phyloP scores from a whole-genome alignment of 2,329 filamentous ascomycete species.

The Dendrostoma leiphaemia region DNA sequence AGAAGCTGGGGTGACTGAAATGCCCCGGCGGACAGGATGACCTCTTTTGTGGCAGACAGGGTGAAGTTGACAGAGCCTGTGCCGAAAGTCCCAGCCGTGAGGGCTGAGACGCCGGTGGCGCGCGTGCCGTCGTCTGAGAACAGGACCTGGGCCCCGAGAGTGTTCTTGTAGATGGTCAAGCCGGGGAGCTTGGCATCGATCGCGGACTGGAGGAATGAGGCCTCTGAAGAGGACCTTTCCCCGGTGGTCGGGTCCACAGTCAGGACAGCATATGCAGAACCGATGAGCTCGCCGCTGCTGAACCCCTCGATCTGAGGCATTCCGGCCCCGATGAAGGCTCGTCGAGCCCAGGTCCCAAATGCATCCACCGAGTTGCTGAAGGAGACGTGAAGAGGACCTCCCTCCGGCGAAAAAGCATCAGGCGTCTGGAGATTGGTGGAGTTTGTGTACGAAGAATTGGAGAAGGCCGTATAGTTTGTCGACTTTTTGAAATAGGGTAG shows the following conservation, averaged over 20 bases:
- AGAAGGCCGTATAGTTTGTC: neutral
- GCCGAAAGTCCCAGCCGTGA: constrained; percentile 8
- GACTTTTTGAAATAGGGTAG: constrained; percentile 14
- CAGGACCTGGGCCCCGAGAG: neutral
- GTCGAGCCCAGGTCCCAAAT: constrained; percentile 8
- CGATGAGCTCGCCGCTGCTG: constrained; percentile 11
- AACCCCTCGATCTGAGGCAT: constrained; percentile 10
- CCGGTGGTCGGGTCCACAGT: constrained; percentile 7
- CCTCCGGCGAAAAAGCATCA: neutral
- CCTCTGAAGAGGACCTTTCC: constrained; percentile 10
- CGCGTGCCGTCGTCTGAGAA: neutral
- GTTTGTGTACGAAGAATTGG: constrained; percentile 13
- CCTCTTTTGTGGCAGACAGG: constrained; percentile 27
- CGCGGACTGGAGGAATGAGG: constrained; percentile 19
- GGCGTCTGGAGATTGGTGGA: constrained; percentile 6
- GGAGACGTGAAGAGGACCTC: constrained; percentile 13
- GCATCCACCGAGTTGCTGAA: constrained; percentile 14
- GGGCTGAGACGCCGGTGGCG: constrained; percentile 4
- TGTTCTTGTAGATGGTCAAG: constrained; percentile 7
- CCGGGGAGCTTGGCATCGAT: constrained; percentile 21
- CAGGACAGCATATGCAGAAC: constrained; percentile 6
- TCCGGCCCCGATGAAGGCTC: constrained; percentile 6
- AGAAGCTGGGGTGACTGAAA: constrained; percentile 40
- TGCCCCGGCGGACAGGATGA: constrained; percentile 41
- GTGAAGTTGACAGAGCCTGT: constrained; percentile 8